Base-by-base conservation (phyloP, 805 yeast species). In the Candida chauliodis region DNA sequence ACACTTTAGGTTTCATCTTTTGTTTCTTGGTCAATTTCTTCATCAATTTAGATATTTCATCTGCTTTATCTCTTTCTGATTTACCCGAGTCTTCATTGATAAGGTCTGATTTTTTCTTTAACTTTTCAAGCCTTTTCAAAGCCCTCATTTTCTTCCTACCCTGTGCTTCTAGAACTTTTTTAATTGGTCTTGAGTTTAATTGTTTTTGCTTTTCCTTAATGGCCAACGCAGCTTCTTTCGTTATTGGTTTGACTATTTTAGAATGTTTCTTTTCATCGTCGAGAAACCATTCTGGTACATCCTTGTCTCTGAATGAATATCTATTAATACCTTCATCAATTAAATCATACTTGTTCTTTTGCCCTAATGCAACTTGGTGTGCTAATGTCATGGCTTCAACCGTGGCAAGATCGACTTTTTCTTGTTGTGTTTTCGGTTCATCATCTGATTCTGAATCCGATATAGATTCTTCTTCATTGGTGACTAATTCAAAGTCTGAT, bases 351-450 rank as follows among this genome's bases (percentile, higher is more conserved):
- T 83, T 89, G 35, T 81, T 78, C 68, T 73, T 84, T 53, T 87
- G 89, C 8, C 96, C 96, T 18, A 88, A 61, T 0, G 98, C 99
- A 27, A 93, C 72, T 61, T 93, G 89, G 57, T 93, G 99, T 0
- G 99, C 99, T 52, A 93, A 68, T 0, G 99, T 93, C 99, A 93
- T 93, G 4, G 96, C 96, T 58, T 89, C 95, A 1, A 84, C 95
- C 2, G 96, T 89, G 14, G 93, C 95, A 43, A 90, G 69, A 46
- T 87, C 95, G 35, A 87, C 79, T 43, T 78, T 83, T 37, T 77
- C 71, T 42, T 76, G 66, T 47, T 84, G 86, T 59, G 65, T 48
- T 56, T 67, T 51, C 35, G 66, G 51, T 51, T 58, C 55, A 11
- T 53, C 45, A 15, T 53, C 43, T 24, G 45, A 46, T 19, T 79